phyloP scores from a whole-genome alignment of 2,329 filamentous ascomycete species.

The Lasiodiplodia hormozganensis region DNA sequence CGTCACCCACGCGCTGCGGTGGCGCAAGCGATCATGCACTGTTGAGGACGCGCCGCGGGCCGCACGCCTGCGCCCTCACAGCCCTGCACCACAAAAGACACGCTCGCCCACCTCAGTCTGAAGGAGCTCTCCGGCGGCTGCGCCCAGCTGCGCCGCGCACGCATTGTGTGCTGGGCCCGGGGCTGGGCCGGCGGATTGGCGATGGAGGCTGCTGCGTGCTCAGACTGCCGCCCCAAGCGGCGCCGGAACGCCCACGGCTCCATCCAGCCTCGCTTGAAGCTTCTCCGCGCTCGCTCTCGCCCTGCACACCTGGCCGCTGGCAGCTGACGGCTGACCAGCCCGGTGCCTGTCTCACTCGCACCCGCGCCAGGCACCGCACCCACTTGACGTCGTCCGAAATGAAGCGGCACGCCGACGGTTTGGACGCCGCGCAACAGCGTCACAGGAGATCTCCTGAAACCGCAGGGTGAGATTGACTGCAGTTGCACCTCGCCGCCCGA shows the following conservation, averaged over 20 bases:
- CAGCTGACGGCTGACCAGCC: conserved; percentile 16
- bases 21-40: conserved; percentile 22
- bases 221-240: conserved; percentile 13
- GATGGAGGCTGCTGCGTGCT: conserved; percentile 3
- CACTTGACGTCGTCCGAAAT: conserved; percentile 11
- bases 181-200: conserved; percentile 11
- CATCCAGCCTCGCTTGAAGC: conserved; percentile 15
- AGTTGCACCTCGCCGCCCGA: not conserved
- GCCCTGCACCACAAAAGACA: not conserved
- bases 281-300: conserved; percentile 10
- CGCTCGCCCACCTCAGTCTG: not conserved
- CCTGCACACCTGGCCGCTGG: conserved; percentile 5
- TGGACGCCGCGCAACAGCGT: conserved; percentile 19
- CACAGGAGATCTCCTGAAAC: conserved; percentile 27
- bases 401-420: conserved; percentile 19
- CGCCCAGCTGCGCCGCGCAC: not conserved
- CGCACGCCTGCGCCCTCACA: conserved; percentile 5
- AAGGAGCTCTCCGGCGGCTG: not conserved
- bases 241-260: conserved; percentile 14
- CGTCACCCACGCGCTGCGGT: conserved; percentile 6
- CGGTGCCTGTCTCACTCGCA: conserved; percentile 13
- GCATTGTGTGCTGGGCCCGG: conserved; percentile 5
- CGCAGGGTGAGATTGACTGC: conserved; percentile 19
- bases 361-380: conserved; percentile 15
- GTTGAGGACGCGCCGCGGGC: conserved; percentile 11